Evolutionary conservation across 2,329 filamentous ascomycete genomes (phyloP).

Genomic region (Cordyceps sp.): DNA sequence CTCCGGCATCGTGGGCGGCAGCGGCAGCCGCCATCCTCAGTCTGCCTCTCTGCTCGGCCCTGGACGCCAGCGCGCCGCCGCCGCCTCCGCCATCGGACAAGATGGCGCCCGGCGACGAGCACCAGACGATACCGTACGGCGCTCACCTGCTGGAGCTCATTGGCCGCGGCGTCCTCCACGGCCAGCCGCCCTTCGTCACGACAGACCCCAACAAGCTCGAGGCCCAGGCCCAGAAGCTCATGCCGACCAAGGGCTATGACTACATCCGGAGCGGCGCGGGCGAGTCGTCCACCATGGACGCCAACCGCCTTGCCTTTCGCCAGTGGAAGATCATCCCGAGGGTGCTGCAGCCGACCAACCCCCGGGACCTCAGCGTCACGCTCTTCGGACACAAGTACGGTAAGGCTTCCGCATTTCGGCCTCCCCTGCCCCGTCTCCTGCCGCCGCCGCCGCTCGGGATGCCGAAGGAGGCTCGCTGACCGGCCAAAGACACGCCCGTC

Average conservation of each 20-base stretch:
- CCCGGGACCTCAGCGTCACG: conserved; percentile 30
- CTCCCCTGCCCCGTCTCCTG: no score
- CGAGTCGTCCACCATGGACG: conserved; percentile 42
- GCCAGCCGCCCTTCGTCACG: conserved; percentile 32
- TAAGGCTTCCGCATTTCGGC: conserved; percentile 21
- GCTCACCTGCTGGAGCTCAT: conserved; percentile 32
- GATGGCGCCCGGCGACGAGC: conserved; percentile 6
- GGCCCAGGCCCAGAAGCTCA: conserved; percentile 30
- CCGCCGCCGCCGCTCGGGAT: no score
- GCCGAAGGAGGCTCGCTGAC: no score
- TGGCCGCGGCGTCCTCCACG: conserved; percentile 29
- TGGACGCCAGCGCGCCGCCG: neutral
- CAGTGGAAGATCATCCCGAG: conserved; percentile 34
- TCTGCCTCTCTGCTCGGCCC: no score
- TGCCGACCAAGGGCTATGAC: conserved; percentile 33
- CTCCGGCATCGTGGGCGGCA: no score
- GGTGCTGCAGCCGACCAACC: conserved; percentile 26
- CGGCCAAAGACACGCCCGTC: conserved; percentile 18
- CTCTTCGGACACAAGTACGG: conserved; percentile 34
- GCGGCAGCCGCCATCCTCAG: no score
- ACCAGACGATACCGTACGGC: conserved; percentile 15
- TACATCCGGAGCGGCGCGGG: conserved; percentile 49
- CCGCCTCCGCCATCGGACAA: conserved; percentile 2
- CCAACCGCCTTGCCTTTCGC: conserved; percentile 39
- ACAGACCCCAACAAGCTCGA: conserved; percentile 42